Evolutionary conservation across 192 early-diverging fungal species (phyloP).

Genomic region (Backusella tuberculispora): DNA sequence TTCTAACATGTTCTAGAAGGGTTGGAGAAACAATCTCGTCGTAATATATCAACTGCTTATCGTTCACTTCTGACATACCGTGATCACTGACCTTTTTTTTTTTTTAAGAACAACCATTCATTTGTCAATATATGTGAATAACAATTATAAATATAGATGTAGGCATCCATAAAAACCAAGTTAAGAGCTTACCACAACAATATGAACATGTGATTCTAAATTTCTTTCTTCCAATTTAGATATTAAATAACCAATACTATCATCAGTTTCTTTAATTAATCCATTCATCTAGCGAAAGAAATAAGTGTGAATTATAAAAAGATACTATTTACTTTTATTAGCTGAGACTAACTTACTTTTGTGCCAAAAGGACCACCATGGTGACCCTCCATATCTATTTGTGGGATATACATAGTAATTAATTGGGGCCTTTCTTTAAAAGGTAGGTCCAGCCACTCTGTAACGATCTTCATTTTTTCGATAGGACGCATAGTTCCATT

Average conservation of each 20-base stretch:
- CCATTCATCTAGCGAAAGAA: slow-evolving; percentile 56
- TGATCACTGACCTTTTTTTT: slow-evolving; percentile 15
- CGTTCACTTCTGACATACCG: slow-evolving; percentile 12
- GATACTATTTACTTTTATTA: not conserved
- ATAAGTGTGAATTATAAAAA: not conserved
- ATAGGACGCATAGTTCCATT: slow-evolving; percentile 44
- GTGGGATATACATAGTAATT: slow-evolving; percentile 77
- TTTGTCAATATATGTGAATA: not conserved
- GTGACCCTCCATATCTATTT: slow-evolving; percentile 84
- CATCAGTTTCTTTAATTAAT: slow-evolving; percentile 56
- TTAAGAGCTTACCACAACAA: slow-evolving; percentile 43
- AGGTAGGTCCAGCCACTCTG: slow-evolving; percentile 84
- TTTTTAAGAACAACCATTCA: not conserved
- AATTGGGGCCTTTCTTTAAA: slow-evolving; percentile 72
- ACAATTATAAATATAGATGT: not conserved
- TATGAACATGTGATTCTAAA: slow-evolving; percentile 65
- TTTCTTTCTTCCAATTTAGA: slow-evolving; percentile 57
- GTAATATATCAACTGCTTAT: slow-evolving; percentile 59
- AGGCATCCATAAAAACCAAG: not conserved
- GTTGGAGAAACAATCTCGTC: slow-evolving; percentile 58
- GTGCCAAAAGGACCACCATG: slow-evolving; percentile 64
- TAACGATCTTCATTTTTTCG: slow-evolving; percentile 61
- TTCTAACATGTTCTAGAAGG: slow-evolving; percentile 45
- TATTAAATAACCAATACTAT: slow-evolving; percentile 62
- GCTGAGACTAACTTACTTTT: slow-evolving; percentile 45